Conservation (phyloP, 768 basidiomycete genomes). For the Tubosaeta sp. region DNA sequence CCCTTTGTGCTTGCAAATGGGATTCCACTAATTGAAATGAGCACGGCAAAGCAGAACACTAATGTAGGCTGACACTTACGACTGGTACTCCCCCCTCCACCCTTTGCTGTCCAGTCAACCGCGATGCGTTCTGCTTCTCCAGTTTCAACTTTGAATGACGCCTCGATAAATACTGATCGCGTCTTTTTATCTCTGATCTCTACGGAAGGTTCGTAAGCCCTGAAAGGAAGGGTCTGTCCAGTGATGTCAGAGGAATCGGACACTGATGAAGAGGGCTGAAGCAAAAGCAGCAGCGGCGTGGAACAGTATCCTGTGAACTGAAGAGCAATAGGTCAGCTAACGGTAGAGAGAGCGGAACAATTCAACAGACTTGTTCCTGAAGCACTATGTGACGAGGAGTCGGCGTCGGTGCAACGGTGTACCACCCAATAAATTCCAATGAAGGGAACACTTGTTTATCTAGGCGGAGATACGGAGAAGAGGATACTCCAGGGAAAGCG, state of each 20-base stretch:
- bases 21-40: slow-evolving; percentile 65
- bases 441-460: slow-evolving; percentile 99
- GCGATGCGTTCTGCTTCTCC: slow-evolving; percentile 99
- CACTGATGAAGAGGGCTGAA: slow-evolving; percentile 51
- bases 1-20: slow-evolving; percentile 85
- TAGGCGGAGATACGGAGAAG: slow-evolving; percentile 30
- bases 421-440: slow-evolving; percentile 97
- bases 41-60: neutral
- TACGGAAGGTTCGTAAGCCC: slow-evolving; percentile 89
- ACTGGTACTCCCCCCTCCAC: slow-evolving; percentile 77
- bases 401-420: slow-evolving; percentile 77
- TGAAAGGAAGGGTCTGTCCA: slow-evolving; percentile 79
- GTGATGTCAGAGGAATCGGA: slow-evolving; percentile 48
- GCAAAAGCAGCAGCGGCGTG: slow-evolving; percentile 81
- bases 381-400: slow-evolving; percentile 73
- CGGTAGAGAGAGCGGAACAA: neutral
- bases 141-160: slow-evolving; percentile 86
- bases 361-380: slow-evolving; percentile 69
- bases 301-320: slow-evolving; percentile 86
- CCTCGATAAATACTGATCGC: slow-evolving; percentile 79
- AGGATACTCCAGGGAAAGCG: neutral
- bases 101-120: slow-evolving; percentile 91
- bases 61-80: slow-evolving; percentile 43
- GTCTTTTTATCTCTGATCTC: slow-evolving; percentile 78
- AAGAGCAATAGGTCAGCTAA: neutral